A percentile compares a stretch with the other conserved stretches of the same genome.
Evolutionary conservation across 2,329 filamentous ascomycete genomes (phyloP).

Genomic region (Penicillium rolfsii): DNA sequence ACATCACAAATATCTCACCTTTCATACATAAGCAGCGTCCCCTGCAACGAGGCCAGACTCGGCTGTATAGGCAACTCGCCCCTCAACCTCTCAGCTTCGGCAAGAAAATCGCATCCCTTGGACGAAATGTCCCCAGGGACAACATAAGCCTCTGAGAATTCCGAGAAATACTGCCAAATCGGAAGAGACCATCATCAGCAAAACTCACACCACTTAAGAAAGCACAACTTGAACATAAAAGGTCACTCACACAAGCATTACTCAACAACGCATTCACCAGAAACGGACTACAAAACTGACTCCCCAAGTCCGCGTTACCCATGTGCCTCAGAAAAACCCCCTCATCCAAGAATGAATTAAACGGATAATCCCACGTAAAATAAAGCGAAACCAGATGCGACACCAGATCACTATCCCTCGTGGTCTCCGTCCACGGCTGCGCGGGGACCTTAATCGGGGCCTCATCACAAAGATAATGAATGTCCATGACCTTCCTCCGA

Average conservation of each 20-base stretch:
- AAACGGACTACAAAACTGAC: constrained; percentile 76
- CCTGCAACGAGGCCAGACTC: constrained; percentile 39
- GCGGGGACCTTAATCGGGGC: constrained; percentile 42
- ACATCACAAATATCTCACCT: constrained; percentile 22
- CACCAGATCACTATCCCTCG: constrained; percentile 72
- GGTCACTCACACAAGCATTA: constrained; percentile 43
- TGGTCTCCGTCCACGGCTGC: constrained; percentile 77
- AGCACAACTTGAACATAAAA: too few species aligned
- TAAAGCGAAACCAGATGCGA: constrained; percentile 87
- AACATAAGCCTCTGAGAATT: constrained; percentile 45
- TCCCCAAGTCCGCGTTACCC: constrained; percentile 43
- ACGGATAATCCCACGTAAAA: constrained; percentile 93
- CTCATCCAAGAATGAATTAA: constrained; percentile 76
- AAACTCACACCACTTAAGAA: background rate
- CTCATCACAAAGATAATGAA: constrained; percentile 44
- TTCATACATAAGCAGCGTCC: constrained; percentile 42
- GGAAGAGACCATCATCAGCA: background rate
- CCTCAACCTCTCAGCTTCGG: constrained; percentile 41
- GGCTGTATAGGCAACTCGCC: constrained; percentile 27
- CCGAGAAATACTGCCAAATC: constrained; percentile 39
- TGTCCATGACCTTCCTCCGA: constrained; percentile 47
- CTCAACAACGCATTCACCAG: constrained; percentile 91
- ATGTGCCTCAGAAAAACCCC: constrained; percentile 69
- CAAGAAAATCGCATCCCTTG: constrained; percentile 42
- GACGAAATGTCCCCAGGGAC: constrained; percentile 42